Percentiles rank a stretch among this genome's conserved stretches.
Evolutionary conservation across 2,329 filamentous ascomycete species (phyloP).

Genomic region (Penicillium nordicum): DNA sequence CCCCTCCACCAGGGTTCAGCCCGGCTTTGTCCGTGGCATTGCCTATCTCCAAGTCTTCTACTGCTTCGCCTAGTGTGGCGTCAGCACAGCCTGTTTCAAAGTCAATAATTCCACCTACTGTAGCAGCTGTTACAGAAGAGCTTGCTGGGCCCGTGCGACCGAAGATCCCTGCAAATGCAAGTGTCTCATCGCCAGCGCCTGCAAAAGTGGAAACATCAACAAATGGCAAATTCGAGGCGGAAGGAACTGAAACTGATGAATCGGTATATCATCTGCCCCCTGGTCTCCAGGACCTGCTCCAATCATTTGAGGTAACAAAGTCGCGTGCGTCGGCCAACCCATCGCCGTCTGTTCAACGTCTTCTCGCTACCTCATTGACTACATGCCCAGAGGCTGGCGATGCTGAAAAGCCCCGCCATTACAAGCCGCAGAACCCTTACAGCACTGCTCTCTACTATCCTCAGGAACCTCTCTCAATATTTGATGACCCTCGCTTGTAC

Average conservation of each 20-base stretch:
- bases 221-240: constrained; percentile 51
- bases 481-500: constrained; percentile 87
- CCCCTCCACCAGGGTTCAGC: constrained; percentile 72
- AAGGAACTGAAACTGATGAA: constrained; percentile 61
- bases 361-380: constrained; percentile 71
- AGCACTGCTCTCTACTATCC: constrained; percentile 81
- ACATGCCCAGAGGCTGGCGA: constrained; percentile 73
- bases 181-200: constrained; percentile 45
- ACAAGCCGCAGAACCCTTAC: constrained; percentile 78
- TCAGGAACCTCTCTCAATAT: constrained; percentile 84
- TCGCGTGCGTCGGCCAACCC: constrained; percentile 60
- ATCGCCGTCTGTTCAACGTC: constrained; percentile 65
- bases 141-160: constrained; percentile 36
- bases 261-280: constrained; percentile 90
- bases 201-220: constrained; percentile 47
- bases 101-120: constrained; percentile 35
- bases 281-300: constrained; percentile 81
- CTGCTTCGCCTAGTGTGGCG: constrained; percentile 53
- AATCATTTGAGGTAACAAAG: constrained; percentile 83
- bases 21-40: constrained; percentile 50
- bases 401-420: constrained; percentile 76
- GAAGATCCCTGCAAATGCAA: constrained; percentile 51
- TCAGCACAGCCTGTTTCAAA: constrained; percentile 49
- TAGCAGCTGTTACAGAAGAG: constrained; percentile 39
- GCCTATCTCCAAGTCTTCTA: constrained; percentile 56